Conservation (phyloP, 345 rosid genomes). For the Pugionium cornutum region DNA sequence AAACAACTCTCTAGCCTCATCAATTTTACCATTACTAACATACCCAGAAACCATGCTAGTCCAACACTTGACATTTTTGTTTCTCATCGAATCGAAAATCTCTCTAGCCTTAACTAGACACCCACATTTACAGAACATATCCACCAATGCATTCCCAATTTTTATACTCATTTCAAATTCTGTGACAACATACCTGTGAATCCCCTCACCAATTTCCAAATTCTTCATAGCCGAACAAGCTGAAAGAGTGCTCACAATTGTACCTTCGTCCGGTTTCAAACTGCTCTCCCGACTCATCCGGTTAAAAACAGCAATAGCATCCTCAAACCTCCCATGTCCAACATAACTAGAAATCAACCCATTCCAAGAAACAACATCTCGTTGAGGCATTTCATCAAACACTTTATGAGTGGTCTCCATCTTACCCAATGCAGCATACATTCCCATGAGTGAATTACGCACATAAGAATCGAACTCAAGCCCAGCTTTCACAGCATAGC, state of each 20-base stretch:
- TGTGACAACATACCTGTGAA: slow-evolving; percentile 46
- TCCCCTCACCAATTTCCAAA: slow-evolving; percentile 55
- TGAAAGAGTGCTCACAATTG: slow-evolving; percentile 65
- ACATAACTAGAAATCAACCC: slow-evolving; percentile 65
- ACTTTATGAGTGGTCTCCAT: slow-evolving; percentile 41
- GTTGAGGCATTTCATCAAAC: slow-evolving; percentile 70
- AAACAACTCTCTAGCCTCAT: slow-evolving; percentile 66
- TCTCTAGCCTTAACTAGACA: slow-evolving; percentile 50
- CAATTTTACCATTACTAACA: slow-evolving; percentile 50
- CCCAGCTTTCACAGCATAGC: slow-evolving; percentile 60
- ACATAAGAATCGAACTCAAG: slow-evolving; percentile 59
- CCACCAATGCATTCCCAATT: slow-evolving; percentile 65
- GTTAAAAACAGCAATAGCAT: slow-evolving; percentile 51
- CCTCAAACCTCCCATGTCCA: slow-evolving; percentile 49
- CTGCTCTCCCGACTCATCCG: slow-evolving; percentile 49
- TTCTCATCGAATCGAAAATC: slow-evolving; percentile 52
- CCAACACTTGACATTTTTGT: slow-evolving; percentile 69
- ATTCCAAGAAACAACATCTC: slow-evolving; percentile 74
- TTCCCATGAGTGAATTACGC: slow-evolving; percentile 62
- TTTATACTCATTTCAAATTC: slow-evolving; percentile 49
- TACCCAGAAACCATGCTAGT: slow-evolving; percentile 72
- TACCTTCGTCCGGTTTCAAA: slow-evolving; percentile 59
- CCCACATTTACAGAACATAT: slow-evolving; percentile 75
- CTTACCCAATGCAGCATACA: slow-evolving; percentile 55
- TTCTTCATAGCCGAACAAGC: slow-evolving; percentile 62